Percentiles rank a stretch among this genome's conserved stretches.
These are phyloP conservation scores for Candida sp. DNA, from an alignment of 1,139 yeast species.

Conservation along the genomic window DNA sequence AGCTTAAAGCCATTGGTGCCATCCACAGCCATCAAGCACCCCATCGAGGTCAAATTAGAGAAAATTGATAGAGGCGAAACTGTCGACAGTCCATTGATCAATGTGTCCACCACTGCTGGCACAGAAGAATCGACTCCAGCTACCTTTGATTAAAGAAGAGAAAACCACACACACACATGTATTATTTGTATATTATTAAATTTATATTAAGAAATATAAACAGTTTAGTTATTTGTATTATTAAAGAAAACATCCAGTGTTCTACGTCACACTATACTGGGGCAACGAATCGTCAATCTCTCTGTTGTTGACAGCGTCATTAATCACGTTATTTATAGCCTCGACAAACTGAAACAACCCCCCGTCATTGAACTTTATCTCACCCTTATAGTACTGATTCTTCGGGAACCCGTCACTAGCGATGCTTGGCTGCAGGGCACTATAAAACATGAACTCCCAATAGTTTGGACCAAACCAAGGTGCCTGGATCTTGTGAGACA, in stretches of 20 bases:
- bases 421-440: conserved; percentile 26
- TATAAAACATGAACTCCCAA: conserved; percentile 48
- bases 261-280: conserved; percentile 25
- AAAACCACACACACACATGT: conserved; percentile 1
- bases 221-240: conserved; percentile 2
- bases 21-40: conserved; percentile 28
- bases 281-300: conserved; percentile 53
- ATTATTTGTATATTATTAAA: conserved; percentile 2
- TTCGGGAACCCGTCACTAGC: conserved; percentile 51
- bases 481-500: conserved; percentile 44
- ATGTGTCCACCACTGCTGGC: conserved; percentile 15
- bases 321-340: conserved; percentile 28
- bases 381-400: conserved; percentile 41
- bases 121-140: conserved; percentile 23
- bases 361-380: conserved; percentile 49
- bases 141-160: conserved; percentile 11
- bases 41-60: conserved; percentile 24
- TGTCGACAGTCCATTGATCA: conserved; percentile 24
- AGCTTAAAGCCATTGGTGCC: conserved; percentile 44
- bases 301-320: conserved; percentile 36
- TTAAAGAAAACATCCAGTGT: not conserved
- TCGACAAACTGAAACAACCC: conserved; percentile 47
- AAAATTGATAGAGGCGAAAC: conserved; percentile 25
- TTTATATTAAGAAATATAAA: conserved; percentile 5
- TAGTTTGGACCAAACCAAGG: conserved; percentile 63